Conservation (phyloP, 2,329 filamentous ascomycete genomes). For the Pseudohalonectria lignicola region DNA sequence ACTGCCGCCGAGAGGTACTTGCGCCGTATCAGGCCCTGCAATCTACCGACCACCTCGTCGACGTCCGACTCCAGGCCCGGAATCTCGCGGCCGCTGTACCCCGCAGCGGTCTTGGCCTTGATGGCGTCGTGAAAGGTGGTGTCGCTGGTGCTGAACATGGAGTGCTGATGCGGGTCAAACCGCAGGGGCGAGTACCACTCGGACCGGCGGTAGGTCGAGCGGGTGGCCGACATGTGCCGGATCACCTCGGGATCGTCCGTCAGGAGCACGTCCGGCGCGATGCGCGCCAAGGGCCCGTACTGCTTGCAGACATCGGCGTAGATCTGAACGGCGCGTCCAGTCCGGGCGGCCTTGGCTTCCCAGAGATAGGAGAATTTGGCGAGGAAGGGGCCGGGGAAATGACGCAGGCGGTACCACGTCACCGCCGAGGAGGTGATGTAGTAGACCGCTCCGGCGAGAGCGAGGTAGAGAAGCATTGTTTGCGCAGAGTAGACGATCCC, state of each 20-base stretch:
- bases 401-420: slow-evolving; percentile 1
- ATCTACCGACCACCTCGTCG: slow-evolving; percentile 8
- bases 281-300: slow-evolving; percentile 2
- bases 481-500: no score
- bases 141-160: slow-evolving; percentile 3
- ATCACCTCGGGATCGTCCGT: slow-evolving; percentile 2
- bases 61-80: slow-evolving; percentile 1
- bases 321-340: not conserved
- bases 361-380: slow-evolving; percentile 6
- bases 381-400: slow-evolving; percentile 6
- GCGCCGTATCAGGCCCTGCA: slow-evolving; percentile 24
- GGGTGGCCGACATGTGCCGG: not conserved
- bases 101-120: slow-evolving; percentile 1
- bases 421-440: not conserved
- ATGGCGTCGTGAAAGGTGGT: slow-evolving; percentile 1
- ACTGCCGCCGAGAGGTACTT: slow-evolving; percentile 24
- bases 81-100: slow-evolving; percentile 1
- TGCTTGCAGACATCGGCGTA: not conserved
- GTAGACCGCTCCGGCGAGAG: not conserved
- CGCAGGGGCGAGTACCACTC: slow-evolving; percentile 2
- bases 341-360: not conserved
- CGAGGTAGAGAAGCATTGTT: not conserved
- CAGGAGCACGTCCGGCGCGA: slow-evolving; percentile 3
- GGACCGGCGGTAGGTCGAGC: not conserved
- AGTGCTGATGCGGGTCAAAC: slow-evolving; percentile 1